Conservation (phyloP, 768 basidiomycete species). For the Tephrocybe sp. region DNA sequence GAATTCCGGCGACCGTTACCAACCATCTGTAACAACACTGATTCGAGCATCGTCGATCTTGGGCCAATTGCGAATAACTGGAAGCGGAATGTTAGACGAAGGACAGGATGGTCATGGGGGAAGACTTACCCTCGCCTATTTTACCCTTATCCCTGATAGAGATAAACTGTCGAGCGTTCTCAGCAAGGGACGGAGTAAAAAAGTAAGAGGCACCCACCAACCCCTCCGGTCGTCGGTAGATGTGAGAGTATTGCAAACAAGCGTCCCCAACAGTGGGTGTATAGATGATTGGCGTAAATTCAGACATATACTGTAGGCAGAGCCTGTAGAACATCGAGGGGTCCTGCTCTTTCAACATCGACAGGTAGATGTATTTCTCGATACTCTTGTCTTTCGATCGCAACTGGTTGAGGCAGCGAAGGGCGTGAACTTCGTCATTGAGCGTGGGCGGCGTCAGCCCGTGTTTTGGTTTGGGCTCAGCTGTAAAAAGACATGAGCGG, state of each 20-base stretch:
- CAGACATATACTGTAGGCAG: constrained; percentile 68
- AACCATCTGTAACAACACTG: constrained; percentile 89
- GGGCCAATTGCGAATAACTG: constrained; percentile 72
- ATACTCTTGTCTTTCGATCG: constrained; percentile 71
- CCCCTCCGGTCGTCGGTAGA: constrained; percentile 73
- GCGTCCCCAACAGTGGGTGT: constrained; percentile 94
- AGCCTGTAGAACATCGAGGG: constrained; percentile 76
- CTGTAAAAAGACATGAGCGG: constrained; percentile 22
- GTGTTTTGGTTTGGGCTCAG: constrained; percentile 38
- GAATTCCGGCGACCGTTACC: constrained; percentile 16
- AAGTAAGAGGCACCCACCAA: constrained; percentile 39
- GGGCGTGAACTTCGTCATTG: constrained; percentile 46
- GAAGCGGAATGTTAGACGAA: background rate
- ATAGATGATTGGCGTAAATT: constrained; percentile 79
- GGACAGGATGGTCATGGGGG: background rate
- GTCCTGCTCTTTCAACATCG: constrained; percentile 70
- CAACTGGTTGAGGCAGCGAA: constrained; percentile 66
- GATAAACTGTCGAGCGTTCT: constrained; percentile 49
- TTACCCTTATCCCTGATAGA: constrained; percentile 83
- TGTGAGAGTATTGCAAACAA: constrained; percentile 79
- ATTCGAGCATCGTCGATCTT: constrained; percentile 77
- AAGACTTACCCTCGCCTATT: constrained; percentile 47
- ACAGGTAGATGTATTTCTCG: constrained; percentile 86
- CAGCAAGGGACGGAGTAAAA: constrained; percentile 13
- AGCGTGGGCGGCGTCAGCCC: constrained; percentile 64